These are phyloP conservation scores for Gamarada debralockiae DNA, from an alignment of 495 filamentous ascomycete genomes.

Conservation along the genomic window DNA sequence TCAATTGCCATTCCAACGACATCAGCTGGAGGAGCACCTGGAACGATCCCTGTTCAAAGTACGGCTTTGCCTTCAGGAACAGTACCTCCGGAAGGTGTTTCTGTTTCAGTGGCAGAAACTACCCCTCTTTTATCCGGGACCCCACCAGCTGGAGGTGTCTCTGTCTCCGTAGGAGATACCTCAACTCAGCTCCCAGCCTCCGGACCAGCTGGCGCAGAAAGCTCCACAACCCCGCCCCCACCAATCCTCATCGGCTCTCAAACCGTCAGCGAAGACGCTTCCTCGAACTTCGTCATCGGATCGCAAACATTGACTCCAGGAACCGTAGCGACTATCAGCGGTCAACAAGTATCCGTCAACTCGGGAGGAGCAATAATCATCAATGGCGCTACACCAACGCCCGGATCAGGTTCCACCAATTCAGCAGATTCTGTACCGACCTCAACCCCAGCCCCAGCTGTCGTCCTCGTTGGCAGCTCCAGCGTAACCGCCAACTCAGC, in stretches of 20 bases:
- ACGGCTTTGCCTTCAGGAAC: too few relatives aligned
- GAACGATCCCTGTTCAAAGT: too few relatives aligned
- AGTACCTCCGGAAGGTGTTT: too few relatives aligned
- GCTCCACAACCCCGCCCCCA: not conserved
- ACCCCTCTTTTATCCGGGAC: too few relatives aligned
- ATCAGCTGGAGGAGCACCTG: too few relatives aligned
- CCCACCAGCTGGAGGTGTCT: too few relatives aligned
- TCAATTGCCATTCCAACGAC: too few relatives aligned
- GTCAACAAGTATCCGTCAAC: not conserved
- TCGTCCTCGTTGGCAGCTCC: slow-evolving; percentile 13
- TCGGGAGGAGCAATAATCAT: not conserved
- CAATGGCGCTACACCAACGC: not conserved
- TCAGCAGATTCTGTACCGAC: not conserved
- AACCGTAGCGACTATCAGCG: not conserved
- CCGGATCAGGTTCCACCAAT: not conserved
- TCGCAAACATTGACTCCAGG: slow-evolving; percentile 17
- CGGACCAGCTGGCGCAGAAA: not conserved
- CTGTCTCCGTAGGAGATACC: too few relatives aligned
- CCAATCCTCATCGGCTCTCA: slow-evolving; percentile 14
- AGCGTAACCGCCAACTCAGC: slow-evolving; percentile 15
- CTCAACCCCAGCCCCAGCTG: not conserved
- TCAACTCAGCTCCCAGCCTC: not conserved
- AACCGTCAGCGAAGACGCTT: slow-evolving; percentile 1
- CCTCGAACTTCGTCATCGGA: slow-evolving; percentile 16
- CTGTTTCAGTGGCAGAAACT: too few relatives aligned